A percentile compares a stretch with the other conserved stretches of the same genome.
Conservation (phyloP, 2,329 filamentous ascomycete genomes). For the Phyllosticta ampelicida region DNA sequence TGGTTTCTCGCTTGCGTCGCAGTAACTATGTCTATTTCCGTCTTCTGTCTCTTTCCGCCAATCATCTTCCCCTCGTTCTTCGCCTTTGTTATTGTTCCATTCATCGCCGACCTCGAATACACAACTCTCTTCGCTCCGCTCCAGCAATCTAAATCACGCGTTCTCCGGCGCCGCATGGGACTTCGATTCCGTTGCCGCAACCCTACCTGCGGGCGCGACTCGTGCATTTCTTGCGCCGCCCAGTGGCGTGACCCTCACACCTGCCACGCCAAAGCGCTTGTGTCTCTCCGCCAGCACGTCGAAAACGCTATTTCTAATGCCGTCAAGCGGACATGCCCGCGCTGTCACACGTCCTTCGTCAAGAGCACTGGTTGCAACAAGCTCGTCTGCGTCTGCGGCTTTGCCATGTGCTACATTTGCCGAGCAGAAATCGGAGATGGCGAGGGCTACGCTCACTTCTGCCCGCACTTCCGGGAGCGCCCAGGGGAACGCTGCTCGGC, state of each 20-base stretch:
- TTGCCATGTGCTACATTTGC: slow-evolving; percentile 97
- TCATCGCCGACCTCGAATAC: slow-evolving; percentile 14
- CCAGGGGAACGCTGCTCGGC: slow-evolving; percentile 65
- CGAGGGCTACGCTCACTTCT: slow-evolving; percentile 88
- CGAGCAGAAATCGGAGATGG: slow-evolving; percentile 46
- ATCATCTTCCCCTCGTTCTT: slow-evolving; percentile 49
- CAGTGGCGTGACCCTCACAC: slow-evolving; percentile 80
- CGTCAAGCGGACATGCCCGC: slow-evolving; percentile 87
- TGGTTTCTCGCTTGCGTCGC: neutral
- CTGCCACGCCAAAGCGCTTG: slow-evolving; percentile 74
- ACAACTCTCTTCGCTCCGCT: slow-evolving; percentile 34
- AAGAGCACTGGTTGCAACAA: slow-evolving; percentile 96
- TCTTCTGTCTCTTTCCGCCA: slow-evolving; percentile 35
- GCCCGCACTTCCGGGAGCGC: slow-evolving; percentile 74
- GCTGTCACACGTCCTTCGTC: slow-evolving; percentile 84
- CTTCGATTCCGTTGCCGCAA: slow-evolving; percentile 69
- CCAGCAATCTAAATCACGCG: slow-evolving; percentile 46
- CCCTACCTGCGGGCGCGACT: slow-evolving; percentile 54
- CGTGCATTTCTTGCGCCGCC: slow-evolving; percentile 74
- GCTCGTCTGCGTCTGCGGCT: slow-evolving; percentile 87
- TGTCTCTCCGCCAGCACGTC: slow-evolving; percentile 76
- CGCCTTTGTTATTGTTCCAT: slow-evolving; percentile 30
- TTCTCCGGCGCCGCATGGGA: slow-evolving; percentile 60
- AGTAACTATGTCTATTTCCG: neutral
- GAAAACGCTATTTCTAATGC: slow-evolving; percentile 90